A percentile compares a stretch with the other conserved stretches of the same genome.
These are phyloP conservation scores for Phytophthora megakarya DNA, from an alignment of 352 stramenopile genomes.

Conservation along the genomic window DNA sequence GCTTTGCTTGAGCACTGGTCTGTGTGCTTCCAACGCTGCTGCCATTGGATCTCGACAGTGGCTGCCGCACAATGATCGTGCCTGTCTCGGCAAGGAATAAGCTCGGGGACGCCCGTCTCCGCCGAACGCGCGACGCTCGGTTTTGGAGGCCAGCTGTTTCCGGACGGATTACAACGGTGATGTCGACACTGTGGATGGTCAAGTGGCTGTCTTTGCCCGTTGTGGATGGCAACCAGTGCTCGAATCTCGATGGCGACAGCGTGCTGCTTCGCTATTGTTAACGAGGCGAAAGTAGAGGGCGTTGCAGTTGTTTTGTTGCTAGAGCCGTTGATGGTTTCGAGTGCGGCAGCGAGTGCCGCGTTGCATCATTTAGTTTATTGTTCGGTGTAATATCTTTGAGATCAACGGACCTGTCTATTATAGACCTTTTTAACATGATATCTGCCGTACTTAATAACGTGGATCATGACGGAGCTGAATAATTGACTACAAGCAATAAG, in stretches of 20 bases:
- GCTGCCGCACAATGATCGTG: not conserved
- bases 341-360: not conserved
- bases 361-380: not conserved
- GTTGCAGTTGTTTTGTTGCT: not conserved
- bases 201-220: not conserved
- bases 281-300: not conserved
- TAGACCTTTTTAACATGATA: not conserved
- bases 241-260: not conserved
- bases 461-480: not conserved
- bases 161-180: not conserved
- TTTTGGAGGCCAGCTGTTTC: slow-evolving; percentile 30
- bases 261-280: not conserved
- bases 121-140: slow-evolving; percentile 6
- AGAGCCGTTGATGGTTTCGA: not conserved
- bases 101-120: slow-evolving; percentile 17
- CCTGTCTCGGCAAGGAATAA: slow-evolving; percentile 10
- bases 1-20: not conserved
- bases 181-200: slow-evolving; percentile 11
- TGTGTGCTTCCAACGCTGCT: not conserved
- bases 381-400: not conserved
- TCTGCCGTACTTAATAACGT: not conserved
- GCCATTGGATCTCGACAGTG: not conserved
- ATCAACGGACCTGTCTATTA: not conserved
- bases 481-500: not conserved
- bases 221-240: not conserved